A percentile compares a stretch with the other conserved stretches of the same genome.
These are phyloP conservation scores for Leishmania turanica DNA, from an alignment of 208 protist species.

Conservation along the genomic window DNA sequence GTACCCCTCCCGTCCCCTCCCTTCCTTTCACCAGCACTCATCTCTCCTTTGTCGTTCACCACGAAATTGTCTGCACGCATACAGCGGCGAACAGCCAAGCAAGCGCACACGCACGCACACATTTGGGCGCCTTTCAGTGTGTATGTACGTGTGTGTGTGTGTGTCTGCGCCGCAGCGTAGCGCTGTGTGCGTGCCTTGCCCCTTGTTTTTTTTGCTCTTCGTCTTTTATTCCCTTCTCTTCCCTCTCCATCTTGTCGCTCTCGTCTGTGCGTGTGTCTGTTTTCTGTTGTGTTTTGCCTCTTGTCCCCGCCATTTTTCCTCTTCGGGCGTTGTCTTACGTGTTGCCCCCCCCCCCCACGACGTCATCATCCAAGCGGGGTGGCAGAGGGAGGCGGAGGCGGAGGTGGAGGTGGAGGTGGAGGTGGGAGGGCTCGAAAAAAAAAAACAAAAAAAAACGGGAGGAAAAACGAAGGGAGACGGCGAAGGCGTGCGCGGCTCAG, in stretches of 20 bases:
- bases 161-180: background rate
- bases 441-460: background rate
- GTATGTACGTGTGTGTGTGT: background rate
- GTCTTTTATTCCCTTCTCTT: background rate
- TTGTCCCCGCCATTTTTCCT: background rate
- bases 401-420: background rate
- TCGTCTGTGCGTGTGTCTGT: background rate
- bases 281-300: background rate
- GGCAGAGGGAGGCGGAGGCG: background rate
- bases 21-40: background rate
- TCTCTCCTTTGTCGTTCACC: background rate
- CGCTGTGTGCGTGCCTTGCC: background rate
- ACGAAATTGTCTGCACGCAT: background rate
- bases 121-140: conserved; percentile 1
- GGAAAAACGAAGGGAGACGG: no score
- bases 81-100: background rate
- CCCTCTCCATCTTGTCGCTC: background rate
- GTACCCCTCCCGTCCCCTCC: no score
- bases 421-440: background rate
- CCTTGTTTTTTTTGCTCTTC: background rate
- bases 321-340: background rate
- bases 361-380: no score
- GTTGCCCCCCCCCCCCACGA: background rate
- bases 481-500: background rate
- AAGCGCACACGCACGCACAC: background rate